Evolutionary conservation across 1,139 yeast genomes (phyloP), one percentile per base, ranked within the genome.

Genomic region (Scheffersomyces insectosa): DNA sequence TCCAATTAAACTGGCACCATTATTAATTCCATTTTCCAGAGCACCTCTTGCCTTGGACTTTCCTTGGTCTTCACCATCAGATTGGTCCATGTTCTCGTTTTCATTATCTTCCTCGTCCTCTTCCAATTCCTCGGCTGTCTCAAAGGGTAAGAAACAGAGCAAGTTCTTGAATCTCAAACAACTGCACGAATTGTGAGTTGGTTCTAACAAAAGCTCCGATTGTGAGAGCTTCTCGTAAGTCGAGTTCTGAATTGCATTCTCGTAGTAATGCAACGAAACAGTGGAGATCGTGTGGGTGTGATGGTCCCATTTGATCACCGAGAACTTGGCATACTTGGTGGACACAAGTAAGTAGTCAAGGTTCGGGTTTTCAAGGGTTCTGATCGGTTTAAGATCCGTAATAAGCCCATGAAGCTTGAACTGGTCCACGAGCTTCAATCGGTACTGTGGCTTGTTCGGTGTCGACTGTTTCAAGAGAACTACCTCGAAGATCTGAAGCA

Each of bases 181-280:
- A 1, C 86, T 70, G 48, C 90, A 83, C 12, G 80, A 68, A 33
- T 74, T 71, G 41, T 72, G 72, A 7, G 66, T 65, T 1, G 96
- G 91, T 46, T 89, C 97, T 0, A 85, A 71, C 28, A 83, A 65
- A 50, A 88, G 70, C 16, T 70, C 68, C 0, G 89, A 68, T 5
- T 70, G 60, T 5, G 70, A 58, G 42, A 74, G 63, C 46, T 66
- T 75, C 58, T 75, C 80, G 46, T 71, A 72, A 34, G 81, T 80
- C 44, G 72, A 61, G 43, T 70, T 75, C 53, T 68, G 78, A 43
- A 87, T 74, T 36, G 83, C 79, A 42, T 81, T 79, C 57, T 91
- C 98, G 62, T 91, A 93, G 61, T 80, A 89, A 64, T 93, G 99
- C 43, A 93, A 71, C 40, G 97, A 88, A 3, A 82, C 77, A 0